These are phyloP conservation scores for Lophiostoma macrostomum DNA, from an alignment of 495 filamentous ascomycete species.

Conservation along the genomic window DNA sequence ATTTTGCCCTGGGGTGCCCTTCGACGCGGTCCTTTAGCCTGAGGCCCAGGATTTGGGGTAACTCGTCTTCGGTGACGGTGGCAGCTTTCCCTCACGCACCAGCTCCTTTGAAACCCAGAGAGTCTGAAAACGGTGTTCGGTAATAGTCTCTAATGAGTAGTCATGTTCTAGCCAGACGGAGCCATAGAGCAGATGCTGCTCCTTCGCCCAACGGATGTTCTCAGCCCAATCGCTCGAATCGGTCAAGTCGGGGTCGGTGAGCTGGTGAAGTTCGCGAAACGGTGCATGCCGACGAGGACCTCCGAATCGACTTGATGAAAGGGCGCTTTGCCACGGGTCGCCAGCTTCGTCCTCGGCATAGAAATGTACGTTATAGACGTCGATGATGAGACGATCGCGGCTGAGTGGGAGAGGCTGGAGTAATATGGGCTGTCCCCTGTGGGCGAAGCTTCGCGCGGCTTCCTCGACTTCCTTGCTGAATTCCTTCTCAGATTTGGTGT, in stretches of 20 bases:
- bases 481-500: too few species aligned
- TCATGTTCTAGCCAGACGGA: constrained; percentile 1
- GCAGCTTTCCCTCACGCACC: too few species aligned
- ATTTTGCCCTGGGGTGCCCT: too few species aligned
- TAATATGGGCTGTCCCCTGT: too few species aligned
- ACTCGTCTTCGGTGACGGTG: too few species aligned
- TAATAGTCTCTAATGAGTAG: constrained; percentile 1
- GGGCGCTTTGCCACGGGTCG: constrained; percentile 2
- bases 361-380: not conserved
- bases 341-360: constrained; percentile 2
- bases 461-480: too few species aligned
- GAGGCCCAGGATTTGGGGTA: too few species aligned
- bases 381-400: constrained; percentile 2
- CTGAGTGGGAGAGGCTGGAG: not conserved
- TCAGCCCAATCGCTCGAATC: constrained; percentile 19
- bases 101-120: constrained; percentile 6
- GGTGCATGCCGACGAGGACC: constrained; percentile 1
- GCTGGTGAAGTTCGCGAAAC: constrained; percentile 6
- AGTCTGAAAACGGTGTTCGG: not conserved
- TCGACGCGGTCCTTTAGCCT: too few species aligned
- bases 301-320: not conserved
- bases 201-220: constrained; percentile 21
- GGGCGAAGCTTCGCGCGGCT: too few species aligned
- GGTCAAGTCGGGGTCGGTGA: not conserved
- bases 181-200: constrained; percentile 2